Conservation (phyloP, 1,284 basidiomycete species). For the Coniophora puteana region DNA sequence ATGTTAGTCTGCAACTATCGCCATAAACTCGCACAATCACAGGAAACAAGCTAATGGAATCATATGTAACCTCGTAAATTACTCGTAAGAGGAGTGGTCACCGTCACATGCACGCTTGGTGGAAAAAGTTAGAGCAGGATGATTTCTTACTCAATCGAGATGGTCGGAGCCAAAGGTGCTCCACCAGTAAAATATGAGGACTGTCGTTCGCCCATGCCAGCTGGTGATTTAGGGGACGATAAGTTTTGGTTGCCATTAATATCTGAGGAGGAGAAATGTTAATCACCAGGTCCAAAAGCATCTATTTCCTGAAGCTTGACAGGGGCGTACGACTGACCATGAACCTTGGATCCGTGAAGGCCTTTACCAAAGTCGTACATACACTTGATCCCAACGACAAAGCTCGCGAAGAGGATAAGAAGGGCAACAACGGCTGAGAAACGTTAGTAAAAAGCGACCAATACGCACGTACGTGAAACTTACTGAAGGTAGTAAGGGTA, state of each 20-base stretch:
- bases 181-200: conserved; percentile 30
- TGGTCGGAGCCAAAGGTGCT: conserved; percentile 35
- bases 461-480: conserved; percentile 26
- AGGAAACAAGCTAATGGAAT: too few species aligned
- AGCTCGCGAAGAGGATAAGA: conserved; percentile 65
- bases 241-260: conserved; percentile 45
- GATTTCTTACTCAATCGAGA: conserved; percentile 54
- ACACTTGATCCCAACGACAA: conserved; percentile 71
- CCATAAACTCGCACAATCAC: too few species aligned
- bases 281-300: conserved; percentile 31
- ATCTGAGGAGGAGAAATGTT: conserved; percentile 35
- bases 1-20: too few species aligned
- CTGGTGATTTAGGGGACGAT: conserved; percentile 34
- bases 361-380: conserved; percentile 79
- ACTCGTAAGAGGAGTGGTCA: too few species aligned
- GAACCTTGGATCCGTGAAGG: conserved; percentile 62
- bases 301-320: conserved; percentile 23
- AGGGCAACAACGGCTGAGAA: conserved; percentile 67
- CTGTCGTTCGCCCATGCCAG: conserved; percentile 43
- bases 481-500: conserved; percentile 79
- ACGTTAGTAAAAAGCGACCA: conserved; percentile 4
- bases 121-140: too few species aligned
- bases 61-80: too few species aligned
- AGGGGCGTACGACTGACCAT: conserved; percentile 55
- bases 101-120: too few species aligned